phyloP scores from a whole-genome alignment of 768 basidiomycete species.

The Russula olivacea region DNA sequence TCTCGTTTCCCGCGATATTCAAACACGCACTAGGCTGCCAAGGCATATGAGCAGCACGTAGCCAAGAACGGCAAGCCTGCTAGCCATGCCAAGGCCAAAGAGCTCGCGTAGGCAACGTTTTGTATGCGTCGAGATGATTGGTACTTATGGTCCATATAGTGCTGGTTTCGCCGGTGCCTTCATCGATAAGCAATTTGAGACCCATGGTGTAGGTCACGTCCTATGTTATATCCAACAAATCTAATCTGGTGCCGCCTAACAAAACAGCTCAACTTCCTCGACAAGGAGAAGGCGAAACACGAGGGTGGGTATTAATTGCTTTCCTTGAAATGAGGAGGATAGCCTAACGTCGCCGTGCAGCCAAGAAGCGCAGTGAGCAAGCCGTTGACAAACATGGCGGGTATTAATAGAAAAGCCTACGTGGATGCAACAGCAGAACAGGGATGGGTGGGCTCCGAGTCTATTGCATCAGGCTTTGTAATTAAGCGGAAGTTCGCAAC shows the following conservation, averaged over 20 bases:
- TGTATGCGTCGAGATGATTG: neutral
- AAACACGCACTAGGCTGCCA: constrained; percentile 43
- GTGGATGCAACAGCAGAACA: neutral
- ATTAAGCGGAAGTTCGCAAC: neutral
- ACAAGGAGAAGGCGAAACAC: constrained; percentile 40
- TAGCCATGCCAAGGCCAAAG: constrained; percentile 52
- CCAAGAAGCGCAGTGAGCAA: neutral
- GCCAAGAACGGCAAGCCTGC: constrained; percentile 43
- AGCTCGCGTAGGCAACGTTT: constrained; percentile 38
- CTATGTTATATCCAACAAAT: neutral
- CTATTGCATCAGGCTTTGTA: neutral
- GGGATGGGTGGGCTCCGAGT: neutral
- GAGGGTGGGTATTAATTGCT: constrained; percentile 28
- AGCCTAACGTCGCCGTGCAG: neutral
- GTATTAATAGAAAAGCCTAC: neutral
- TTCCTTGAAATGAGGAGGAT: neutral
- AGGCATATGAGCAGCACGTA: constrained; percentile 54
- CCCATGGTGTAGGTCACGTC: constrained; percentile 43
- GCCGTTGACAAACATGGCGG: neutral
- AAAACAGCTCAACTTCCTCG: constrained; percentile 40
- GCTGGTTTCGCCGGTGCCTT: constrained; percentile 52
- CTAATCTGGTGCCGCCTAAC: neutral
- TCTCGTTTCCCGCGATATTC: neutral
- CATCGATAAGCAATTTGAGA: constrained; percentile 51
- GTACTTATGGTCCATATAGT: constrained; percentile 28